phyloP scores from a whole-genome alignment of 1,284 basidiomycete species.

The Coniferiporia sulphurascens region DNA sequence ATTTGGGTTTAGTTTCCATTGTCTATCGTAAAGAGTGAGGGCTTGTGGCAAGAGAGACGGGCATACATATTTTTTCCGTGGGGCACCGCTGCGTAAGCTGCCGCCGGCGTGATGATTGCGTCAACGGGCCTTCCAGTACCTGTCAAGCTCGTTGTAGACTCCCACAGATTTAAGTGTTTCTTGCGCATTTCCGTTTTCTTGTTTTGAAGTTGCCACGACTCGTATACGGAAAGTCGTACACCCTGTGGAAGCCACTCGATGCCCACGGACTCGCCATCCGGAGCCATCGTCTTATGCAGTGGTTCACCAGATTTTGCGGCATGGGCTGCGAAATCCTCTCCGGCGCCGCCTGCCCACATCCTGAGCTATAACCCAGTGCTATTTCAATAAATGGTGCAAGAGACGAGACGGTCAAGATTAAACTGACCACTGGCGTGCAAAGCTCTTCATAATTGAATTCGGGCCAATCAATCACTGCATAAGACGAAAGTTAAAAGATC shows the following conservation, averaged over 20 bases:
- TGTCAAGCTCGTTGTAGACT: constrained; percentile 40
- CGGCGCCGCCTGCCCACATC: constrained; percentile 40
- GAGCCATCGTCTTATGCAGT: constrained; percentile 42
- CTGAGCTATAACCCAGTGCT: constrained; percentile 27
- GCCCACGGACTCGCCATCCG: constrained; percentile 20
- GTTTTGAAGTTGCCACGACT: constrained; percentile 54
- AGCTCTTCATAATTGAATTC: constrained; percentile 40
- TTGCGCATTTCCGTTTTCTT: constrained; percentile 41
- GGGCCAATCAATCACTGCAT: constrained; percentile 33
- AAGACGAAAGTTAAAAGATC: neutral
- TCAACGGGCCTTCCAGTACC: constrained; percentile 61
- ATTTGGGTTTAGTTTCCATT: neutral
- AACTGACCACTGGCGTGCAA: constrained; percentile 30
- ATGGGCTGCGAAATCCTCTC: constrained; percentile 38
- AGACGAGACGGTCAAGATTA: neutral
- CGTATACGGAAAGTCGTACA: constrained; percentile 36
- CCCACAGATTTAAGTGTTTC: constrained; percentile 53
- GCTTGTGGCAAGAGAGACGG: neutral
- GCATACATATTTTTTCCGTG: constrained; percentile 48
- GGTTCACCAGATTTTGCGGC: constrained; percentile 44
- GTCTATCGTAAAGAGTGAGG: constrained; percentile 28
- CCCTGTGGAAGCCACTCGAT: constrained; percentile 14
- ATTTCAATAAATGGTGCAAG: neutral
- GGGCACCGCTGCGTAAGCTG: constrained; percentile 45
- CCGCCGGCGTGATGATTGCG: constrained; percentile 54